A percentile compares a stretch with the other conserved stretches of the same genome.
Conservation (phyloP, 1,139 yeast genomes). For the Yamadazyma taylorii region DNA sequence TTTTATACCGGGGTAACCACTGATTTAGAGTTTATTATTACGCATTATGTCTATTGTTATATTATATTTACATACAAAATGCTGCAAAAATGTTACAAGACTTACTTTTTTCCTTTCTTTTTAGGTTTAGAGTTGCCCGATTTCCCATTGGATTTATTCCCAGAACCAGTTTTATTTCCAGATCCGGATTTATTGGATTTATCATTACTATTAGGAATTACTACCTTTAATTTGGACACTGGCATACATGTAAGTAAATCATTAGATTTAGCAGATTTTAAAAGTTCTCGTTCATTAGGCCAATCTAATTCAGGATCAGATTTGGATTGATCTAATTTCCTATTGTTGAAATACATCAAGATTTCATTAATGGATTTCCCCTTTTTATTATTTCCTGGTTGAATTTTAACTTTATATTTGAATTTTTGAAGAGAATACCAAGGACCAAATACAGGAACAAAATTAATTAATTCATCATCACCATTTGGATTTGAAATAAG, state of each 20-base stretch:
- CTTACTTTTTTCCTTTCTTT: conserved; percentile 7
- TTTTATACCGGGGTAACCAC: too few species aligned
- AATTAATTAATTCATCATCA: conserved; percentile 50
- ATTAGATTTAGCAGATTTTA: conserved; percentile 57
- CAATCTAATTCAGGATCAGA: conserved; percentile 64
- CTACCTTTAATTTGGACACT: conserved; percentile 40
- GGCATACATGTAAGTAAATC: conserved; percentile 42
- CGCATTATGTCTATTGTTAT: too few species aligned
- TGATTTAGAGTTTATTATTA: too few species aligned
- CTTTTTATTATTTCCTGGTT: conserved; percentile 85
- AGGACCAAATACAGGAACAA: conserved; percentile 90
- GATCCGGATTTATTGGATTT: background rate
- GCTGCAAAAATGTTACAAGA: background rate
- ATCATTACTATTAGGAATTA: conserved; percentile 25
- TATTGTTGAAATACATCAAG: conserved; percentile 54
- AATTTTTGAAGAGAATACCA: conserved; percentile 77
- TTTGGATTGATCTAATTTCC: conserved; percentile 52
- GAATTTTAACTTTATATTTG: conserved; percentile 82
- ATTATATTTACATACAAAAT: too few species aligned
- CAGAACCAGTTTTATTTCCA: conserved; percentile 18
- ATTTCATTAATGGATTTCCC: conserved; percentile 81
- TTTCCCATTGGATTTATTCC: conserved; percentile 5
- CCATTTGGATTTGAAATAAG: conserved; percentile 43
- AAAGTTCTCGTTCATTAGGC: conserved; percentile 64
- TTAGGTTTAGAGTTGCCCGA: conserved; percentile 2